Evolutionary conservation across 345 rosid genomes (phyloP).

Genomic region (Dipteronia dyeriana): DNA sequence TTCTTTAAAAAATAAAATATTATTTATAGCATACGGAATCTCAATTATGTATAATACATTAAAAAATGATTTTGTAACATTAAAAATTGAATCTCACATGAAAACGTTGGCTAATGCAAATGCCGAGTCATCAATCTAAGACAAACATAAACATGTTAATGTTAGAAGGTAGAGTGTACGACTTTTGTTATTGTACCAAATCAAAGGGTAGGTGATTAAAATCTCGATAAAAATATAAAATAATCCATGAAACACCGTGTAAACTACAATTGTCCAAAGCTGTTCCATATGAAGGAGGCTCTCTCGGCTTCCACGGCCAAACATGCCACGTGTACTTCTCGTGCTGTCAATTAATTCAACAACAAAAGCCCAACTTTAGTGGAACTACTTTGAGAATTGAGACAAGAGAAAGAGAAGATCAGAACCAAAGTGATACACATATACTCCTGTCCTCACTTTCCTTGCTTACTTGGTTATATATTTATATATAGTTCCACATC

Average conservation of each 20-base stretch:
- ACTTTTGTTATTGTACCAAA: background rate
- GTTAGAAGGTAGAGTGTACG: no score
- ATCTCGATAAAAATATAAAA: background rate
- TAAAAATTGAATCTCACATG: no score
- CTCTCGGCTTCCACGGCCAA: slow-evolving; percentile 11
- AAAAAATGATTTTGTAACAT: no score
- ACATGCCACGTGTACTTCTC: slow-evolving; percentile 15
- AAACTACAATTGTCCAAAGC: slow-evolving; percentile 18
- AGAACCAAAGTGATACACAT: background rate
- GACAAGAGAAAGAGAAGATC: background rate
- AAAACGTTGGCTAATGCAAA: no score
- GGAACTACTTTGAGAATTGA: slow-evolving; percentile 10
- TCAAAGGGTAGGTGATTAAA: background rate
- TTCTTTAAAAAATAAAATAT: no score
- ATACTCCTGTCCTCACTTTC: background rate
- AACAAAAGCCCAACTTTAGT: slow-evolving; percentile 15
- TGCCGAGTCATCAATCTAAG: no score
- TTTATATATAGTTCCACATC: background rate
- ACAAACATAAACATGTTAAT: no score
- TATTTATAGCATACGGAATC: no score
- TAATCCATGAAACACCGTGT: background rate
- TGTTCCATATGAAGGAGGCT: slow-evolving; percentile 14
- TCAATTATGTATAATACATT: no score
- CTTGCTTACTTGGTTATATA: background rate
- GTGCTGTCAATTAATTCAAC: background rate